phyloP scores from a whole-genome alignment of 495 filamentous ascomycete species.

The Xylaria nigripes region DNA sequence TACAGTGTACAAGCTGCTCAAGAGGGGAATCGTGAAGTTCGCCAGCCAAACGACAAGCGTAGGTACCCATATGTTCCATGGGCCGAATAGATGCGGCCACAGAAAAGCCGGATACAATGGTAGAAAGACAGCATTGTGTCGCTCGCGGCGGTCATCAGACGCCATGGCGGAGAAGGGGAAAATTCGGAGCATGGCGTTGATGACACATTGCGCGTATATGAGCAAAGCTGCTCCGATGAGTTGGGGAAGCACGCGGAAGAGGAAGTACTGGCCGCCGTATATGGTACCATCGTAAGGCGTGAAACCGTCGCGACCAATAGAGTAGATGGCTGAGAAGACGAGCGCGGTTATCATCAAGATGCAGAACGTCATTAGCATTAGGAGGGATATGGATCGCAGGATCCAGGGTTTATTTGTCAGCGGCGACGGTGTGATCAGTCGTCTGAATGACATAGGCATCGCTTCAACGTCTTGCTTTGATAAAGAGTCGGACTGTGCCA shows the following conservation, averaged over 20 bases:
- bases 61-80: constrained; percentile 39
- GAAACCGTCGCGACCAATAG: constrained; percentile 53
- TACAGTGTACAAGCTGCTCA: constrained; percentile 41
- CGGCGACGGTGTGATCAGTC: constrained; percentile 28
- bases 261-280: constrained; percentile 67
- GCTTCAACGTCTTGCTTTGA: constrained; percentile 17
- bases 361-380: constrained; percentile 49
- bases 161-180: constrained; percentile 72
- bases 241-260: constrained; percentile 77
- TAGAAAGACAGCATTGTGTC: constrained; percentile 46
- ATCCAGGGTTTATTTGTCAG: constrained; percentile 59
- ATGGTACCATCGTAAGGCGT: constrained; percentile 53
- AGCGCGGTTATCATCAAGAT: constrained; percentile 64
- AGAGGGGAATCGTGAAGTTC: constrained; percentile 39
- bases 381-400: constrained; percentile 54
- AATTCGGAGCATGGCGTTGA: constrained; percentile 66
- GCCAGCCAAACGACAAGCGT: constrained; percentile 38
- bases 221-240: constrained; percentile 64
- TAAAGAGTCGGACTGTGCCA: constrained; percentile 15
- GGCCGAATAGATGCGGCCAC: constrained; percentile 36
- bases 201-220: constrained; percentile 65
- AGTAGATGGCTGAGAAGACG: constrained; percentile 66
- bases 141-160: constrained; percentile 40
- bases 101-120: constrained; percentile 45
- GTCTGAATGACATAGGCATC: constrained; percentile 5